Percentiles rank a stretch among this genome's conserved stretches.
These are phyloP conservation scores for Mycena venus DNA, from an alignment of 768 basidiomycete genomes.

Conservation along the genomic window DNA sequence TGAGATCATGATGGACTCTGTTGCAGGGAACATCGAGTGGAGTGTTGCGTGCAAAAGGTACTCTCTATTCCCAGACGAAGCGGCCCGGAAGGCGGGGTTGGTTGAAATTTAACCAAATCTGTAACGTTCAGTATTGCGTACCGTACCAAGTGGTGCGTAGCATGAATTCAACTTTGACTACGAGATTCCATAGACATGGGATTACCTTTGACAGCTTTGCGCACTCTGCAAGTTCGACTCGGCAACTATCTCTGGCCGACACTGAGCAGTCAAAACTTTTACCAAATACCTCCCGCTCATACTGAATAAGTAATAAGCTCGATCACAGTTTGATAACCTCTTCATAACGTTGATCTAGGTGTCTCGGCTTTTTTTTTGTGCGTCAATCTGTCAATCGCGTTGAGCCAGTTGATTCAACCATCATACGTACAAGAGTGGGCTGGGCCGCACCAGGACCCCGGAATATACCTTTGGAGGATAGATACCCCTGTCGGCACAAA, in stretches of 20 bases:
- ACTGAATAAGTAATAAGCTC: too few relatives aligned
- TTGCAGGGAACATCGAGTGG: conserved; percentile 40
- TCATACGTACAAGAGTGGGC: background rate
- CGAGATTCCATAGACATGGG: background rate
- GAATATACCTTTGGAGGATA: too few relatives aligned
- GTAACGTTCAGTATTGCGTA: background rate
- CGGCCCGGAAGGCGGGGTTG: conserved; percentile 22
- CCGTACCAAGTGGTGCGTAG: background rate
- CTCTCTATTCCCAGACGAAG: conserved; percentile 27
- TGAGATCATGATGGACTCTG: conserved; percentile 35
- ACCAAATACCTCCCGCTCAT: too few relatives aligned
- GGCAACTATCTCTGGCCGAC: too few relatives aligned
- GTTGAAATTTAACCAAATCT: conserved; percentile 10
- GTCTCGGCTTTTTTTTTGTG: background rate
- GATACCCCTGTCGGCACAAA: too few relatives aligned
- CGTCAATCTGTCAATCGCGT: conserved; percentile 13
- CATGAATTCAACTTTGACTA: background rate
- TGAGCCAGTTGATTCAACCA: background rate
- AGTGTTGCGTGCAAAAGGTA: conserved; percentile 35
- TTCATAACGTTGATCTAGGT: background rate
- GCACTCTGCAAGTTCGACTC: background rate
- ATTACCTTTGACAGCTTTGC: background rate
- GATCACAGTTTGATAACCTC: background rate
- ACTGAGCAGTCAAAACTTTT: too few relatives aligned
- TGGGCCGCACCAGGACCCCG: too few relatives aligned